Base-by-base conservation (phyloP, 345 rosid species). In the Geranium rotundifolium region DNA sequence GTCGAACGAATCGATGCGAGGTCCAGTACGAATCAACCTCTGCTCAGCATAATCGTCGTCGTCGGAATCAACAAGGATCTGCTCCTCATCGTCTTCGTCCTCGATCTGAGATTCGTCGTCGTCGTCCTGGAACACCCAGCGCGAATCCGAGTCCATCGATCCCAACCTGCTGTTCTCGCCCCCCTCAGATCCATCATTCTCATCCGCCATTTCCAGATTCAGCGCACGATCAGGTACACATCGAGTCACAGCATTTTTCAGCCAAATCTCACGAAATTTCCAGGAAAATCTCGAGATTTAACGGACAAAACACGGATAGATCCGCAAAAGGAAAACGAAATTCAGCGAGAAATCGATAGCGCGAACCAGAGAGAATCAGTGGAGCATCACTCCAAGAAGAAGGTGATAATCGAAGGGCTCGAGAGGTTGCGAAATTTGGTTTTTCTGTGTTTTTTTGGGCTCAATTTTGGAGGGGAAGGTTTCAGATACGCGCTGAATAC, bases 51-150 rank as follows among this genome's bases (percentile, higher is more conserved):
- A 81, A 67, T 83, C 96, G 1, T 87, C 96, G 10, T 88, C 96
- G 3, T 91, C 96, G 8, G 97, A 88, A 64, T 88, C 95, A 9
- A 41, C 14, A 41, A 41, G 12, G 14, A 5, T 6, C 50, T 41
- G 50, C 23, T 74, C 85, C 0, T 74, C 63, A 0, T 70, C 76
- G 0, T 74, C 81, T 3, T 75, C 95, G 49, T 74, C 82, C 39
- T 75, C 87, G 64, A 81, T 81, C 65, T 81, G 82, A 54, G 91
- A 87, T 56, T n/a, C n/a, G n/a, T 82, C 95, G 17, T 91, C 97
- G 49, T 86, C 96, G 63, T 87, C 88, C 65, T 82, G 96, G 69
- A 81, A 88, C 54, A 93, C 97, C 99, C 99, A 93, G 6, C 96
- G 87, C 59, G 96, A 93, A 72, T 88, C 99, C 50, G 95, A 90